Percentiles rank a stretch among this genome's conserved stretches.
phyloP scores from a whole-genome alignment of 164 flowering plant species.

The Stephania cephalantha region DNA sequence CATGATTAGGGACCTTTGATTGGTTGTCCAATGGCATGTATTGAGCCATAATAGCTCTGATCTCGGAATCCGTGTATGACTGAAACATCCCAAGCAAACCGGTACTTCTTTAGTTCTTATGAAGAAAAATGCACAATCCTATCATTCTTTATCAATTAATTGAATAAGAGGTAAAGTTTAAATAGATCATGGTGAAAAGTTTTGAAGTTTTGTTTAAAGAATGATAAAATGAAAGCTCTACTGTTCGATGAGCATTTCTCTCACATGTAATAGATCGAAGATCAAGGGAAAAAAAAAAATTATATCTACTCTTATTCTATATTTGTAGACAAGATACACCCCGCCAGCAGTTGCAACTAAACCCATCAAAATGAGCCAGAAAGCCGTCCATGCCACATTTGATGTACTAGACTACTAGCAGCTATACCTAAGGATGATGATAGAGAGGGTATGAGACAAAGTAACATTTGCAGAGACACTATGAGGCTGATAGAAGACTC shows the following conservation, averaged over 20 bases:
- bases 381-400: conserved; percentile 68
- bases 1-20: conserved; percentile 52
- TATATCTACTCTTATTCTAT: conserved; percentile 74
- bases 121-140: background rate
- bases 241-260: background rate
- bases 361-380: conserved; percentile 73
- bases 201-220: background rate
- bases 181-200: background rate
- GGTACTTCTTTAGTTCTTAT: background rate
- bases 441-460: conserved; percentile 10
- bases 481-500: conserved; percentile 21
- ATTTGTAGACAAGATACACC: conserved; percentile 83
- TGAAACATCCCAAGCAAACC: conserved; percentile 18
- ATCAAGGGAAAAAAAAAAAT: background rate
- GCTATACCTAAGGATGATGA: conserved; percentile 51
- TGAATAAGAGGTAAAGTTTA: background rate
- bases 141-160: background rate
- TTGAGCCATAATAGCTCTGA: conserved; percentile 85
- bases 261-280: background rate
- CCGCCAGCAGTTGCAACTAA: conserved; percentile 63
- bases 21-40: conserved; percentile 89
- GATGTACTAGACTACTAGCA: conserved; percentile 38
- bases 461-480: background rate
- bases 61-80: conserved; percentile 77
- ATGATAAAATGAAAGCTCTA: background rate